Evolutionary conservation across 139 green algal species (phyloP), one percentile per base, ranked within the genome.

Genomic region (Volvox reticuliferus): DNA sequence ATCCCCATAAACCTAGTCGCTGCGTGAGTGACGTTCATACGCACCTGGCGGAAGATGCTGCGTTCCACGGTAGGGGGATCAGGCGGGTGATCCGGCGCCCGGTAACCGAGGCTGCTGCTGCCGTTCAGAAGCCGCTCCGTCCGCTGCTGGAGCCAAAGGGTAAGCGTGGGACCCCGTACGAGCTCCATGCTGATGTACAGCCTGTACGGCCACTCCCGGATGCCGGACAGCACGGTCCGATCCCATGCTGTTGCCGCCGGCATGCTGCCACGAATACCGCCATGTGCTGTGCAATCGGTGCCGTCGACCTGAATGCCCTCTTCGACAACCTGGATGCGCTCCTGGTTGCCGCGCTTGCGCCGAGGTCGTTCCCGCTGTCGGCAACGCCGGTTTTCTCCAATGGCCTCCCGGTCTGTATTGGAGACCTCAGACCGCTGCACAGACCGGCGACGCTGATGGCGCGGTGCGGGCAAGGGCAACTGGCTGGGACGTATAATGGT

Each of bases 131-230:
- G 32, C 50, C 73, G 36, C n/a, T n/a, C 44, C 14, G 73, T 73
- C 17, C 92, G 79, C 26, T 78, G 71, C 86, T 90, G 82, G 18
- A 94, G 73, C 92, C 92, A 94, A 5, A 55, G 35, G 71, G 86
- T 88, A 1, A 94, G 86, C 61, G 92, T 93, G n/a, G 88, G 65
- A 16, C 92, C 92, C 33, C 67, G 14, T n/a, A 91, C 88, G 36
- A 88, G 81, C 88, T 94, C 92, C 92, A 94, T 94, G 84, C 82
- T 83, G 84, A 94, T 94, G 92, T 94, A 94, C 88, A 94, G 78
- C 32, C 63, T n/a, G 88, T 94, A 94, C 32, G 92, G 92, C 92
- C 92, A 94, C 22, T 35, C 44, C 0, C n/a, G 71, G 32, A 92
- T 79, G 76, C 89, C 83, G 16, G 37, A 67, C 63, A 89, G 82